These are phyloP conservation scores for Apiospora sp. DNA, from an alignment of 2,329 filamentous ascomycete species.

Conservation along the genomic window DNA sequence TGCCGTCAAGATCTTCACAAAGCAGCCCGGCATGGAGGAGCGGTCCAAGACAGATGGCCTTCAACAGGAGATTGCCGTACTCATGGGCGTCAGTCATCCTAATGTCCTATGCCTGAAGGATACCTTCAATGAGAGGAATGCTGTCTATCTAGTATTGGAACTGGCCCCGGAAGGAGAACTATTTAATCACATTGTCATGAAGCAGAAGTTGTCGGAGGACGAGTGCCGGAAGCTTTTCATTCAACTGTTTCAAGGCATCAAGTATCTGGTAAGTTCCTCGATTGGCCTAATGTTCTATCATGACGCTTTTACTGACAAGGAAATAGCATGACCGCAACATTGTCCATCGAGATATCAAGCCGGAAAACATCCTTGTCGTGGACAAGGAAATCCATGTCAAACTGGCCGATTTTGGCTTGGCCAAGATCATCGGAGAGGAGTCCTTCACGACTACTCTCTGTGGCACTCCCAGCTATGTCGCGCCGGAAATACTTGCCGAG, in stretches of 20 bases:
- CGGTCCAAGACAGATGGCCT: slow-evolving; percentile 83
- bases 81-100: slow-evolving; percentile 97
- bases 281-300: background rate
- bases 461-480: slow-evolving; percentile 96
- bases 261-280: slow-evolving; percentile 78
- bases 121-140: slow-evolving; percentile 90
- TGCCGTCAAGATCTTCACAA: slow-evolving; percentile 95
- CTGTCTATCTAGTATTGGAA: slow-evolving; percentile 91
- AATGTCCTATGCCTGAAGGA: slow-evolving; percentile 94
- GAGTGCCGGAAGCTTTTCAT: slow-evolving; percentile 88
- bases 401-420: slow-evolving; percentile 93
- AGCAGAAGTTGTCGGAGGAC: slow-evolving; percentile 84
- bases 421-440: slow-evolving; percentile 98
- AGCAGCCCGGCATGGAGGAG: slow-evolving; percentile 82
- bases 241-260: slow-evolving; percentile 92
- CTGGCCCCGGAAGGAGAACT: slow-evolving; percentile 91
- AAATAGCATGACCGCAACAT: slow-evolving; percentile 92
- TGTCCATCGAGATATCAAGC: slow-evolving; percentile 97
- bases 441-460: slow-evolving; percentile 97
- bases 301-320: slow-evolving; percentile 38
- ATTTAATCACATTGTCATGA: slow-evolving; percentile 93
- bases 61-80: slow-evolving; percentile 93
- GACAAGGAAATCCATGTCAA: slow-evolving; percentile 89
- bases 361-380: slow-evolving; percentile 90
- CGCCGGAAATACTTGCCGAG: slow-evolving; percentile 91